phyloP scores from a whole-genome alignment of 331 rosid species.

The Rosa hybrid region DNA sequence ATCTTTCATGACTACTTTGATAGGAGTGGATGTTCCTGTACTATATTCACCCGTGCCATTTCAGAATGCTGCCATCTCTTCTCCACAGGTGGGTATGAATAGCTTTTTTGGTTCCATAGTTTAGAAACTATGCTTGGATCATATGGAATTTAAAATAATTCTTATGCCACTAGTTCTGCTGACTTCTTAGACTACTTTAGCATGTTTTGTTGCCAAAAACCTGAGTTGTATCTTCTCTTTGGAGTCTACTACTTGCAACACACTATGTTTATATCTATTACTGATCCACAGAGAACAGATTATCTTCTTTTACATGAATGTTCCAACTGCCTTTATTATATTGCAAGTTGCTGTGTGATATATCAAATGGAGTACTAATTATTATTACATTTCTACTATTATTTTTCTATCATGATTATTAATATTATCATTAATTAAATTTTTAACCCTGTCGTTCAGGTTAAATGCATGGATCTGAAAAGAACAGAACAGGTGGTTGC shows the following conservation, averaged over 20 bases:
- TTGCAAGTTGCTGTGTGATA: background rate
- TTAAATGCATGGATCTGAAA: constrained; percentile 76
- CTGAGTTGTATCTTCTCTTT: background rate
- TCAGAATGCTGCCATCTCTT: constrained; percentile 75
- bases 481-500: constrained; percentile 53
- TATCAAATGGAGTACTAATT: background rate
- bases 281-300: background rate
- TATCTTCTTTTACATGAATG: background rate
- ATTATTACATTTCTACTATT: background rate
- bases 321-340: background rate
- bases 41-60: constrained; percentile 82
- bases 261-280: background rate
- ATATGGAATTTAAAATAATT: background rate
- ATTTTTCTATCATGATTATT: background rate
- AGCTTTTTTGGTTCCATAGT: constrained; percentile 1
- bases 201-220: background rate
- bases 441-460: constrained; percentile 38
- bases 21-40: constrained; percentile 79
- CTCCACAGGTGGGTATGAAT: constrained; percentile 66
- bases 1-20: constrained; percentile 64
- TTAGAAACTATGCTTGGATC: background rate
- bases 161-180: background rate
- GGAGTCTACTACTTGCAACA: background rate
- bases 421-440: background rate
- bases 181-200: background rate